Evolutionary conservation across 345 rosid species (phyloP), one percentile per base, ranked within the genome.

Genomic region (Chamaenerion angustifolium): DNA sequence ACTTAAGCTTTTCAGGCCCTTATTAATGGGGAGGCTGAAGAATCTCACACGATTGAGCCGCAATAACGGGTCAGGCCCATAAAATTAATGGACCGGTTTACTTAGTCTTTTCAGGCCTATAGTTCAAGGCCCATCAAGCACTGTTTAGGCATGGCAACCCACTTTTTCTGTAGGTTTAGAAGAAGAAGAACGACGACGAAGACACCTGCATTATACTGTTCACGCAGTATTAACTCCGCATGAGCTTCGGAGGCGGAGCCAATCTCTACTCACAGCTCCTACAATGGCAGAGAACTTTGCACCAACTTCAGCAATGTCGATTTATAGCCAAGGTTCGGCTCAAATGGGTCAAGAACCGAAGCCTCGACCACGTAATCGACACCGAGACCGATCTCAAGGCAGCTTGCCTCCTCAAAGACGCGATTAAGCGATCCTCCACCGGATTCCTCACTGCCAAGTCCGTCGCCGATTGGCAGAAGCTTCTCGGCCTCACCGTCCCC

Each of bases 401-500:
- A 12, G 90, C 99, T 65, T 85, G 75, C 55, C 81, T 84, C 21
- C 79, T 93, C 55, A 87, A 92, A 56, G 96, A 92, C 64, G 95
- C 96, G 18, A 82, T 92, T 21, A 82, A 88, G 47, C 80, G 99
- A 25, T 87, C 90, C 27, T 74, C 90, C 17, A 77, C 81, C 31
- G 95, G 80, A 16, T 93, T 84, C 68, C 90, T 93, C 67, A 88
- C 95, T 5, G 84, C 96, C 3, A 84, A 80, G 67, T 82, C 96
- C 49, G 72, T 92, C 48, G 64, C 83, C 12, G 96, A 87, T 15
- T 84, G 98, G 96, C 95, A 87, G 56, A 88, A 80, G 60, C 83
- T 83, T 56, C 90, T 88, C 42, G 96, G 96, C 25, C 95, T 93
- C 72, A 85, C 96, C 56, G 73, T 93, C 43, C 99, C 90, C 40